These are phyloP conservation scores for Microcos paniculata DNA, from an alignment of 345 rosid genomes.

Conservation along the genomic window DNA sequence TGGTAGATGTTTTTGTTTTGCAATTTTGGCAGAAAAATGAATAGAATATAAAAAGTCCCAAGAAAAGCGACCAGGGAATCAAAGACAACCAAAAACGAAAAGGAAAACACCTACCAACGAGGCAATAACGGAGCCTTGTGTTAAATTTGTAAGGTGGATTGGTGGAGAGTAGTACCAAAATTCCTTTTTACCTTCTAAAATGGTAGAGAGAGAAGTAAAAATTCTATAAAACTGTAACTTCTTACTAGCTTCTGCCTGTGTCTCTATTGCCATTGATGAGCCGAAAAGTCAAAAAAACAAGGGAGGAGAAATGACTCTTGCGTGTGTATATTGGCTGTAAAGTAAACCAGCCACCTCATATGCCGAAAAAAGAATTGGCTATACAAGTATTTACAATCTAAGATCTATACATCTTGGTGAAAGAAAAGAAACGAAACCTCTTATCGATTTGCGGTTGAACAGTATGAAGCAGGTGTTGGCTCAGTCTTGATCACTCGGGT, in stretches of 20 bases:
- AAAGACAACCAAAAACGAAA: too few relatives aligned
- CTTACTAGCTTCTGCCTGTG: not conserved
- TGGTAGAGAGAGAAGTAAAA: too few relatives aligned
- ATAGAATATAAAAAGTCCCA: too few relatives aligned
- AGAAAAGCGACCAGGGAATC: too few relatives aligned
- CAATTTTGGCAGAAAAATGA: too few relatives aligned
- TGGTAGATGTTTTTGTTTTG: too few relatives aligned
- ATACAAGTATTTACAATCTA: conserved; percentile 25
- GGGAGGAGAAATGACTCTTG: not conserved
- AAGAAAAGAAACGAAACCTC: conserved; percentile 10
- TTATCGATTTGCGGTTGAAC: conserved; percentile 27
- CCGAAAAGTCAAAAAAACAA: not conserved
- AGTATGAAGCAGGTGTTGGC: conserved; percentile 25
- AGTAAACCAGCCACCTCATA: conserved; percentile 54
- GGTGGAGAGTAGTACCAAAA: too few relatives aligned
- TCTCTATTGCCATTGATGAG: not conserved
- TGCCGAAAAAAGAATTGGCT: conserved; percentile 12
- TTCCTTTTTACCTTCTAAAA: too few relatives aligned
- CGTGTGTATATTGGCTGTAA: conserved; percentile 35
- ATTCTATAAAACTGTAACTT: not conserved
- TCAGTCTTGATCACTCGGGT: conserved; percentile 73
- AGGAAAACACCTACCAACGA: too few relatives aligned
- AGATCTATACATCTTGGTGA: not conserved
- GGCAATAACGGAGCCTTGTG: too few relatives aligned
- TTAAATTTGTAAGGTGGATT: too few relatives aligned